phyloP scores from a whole-genome alignment of 257 asterid species.

The Craterostigma plantagineum region DNA sequence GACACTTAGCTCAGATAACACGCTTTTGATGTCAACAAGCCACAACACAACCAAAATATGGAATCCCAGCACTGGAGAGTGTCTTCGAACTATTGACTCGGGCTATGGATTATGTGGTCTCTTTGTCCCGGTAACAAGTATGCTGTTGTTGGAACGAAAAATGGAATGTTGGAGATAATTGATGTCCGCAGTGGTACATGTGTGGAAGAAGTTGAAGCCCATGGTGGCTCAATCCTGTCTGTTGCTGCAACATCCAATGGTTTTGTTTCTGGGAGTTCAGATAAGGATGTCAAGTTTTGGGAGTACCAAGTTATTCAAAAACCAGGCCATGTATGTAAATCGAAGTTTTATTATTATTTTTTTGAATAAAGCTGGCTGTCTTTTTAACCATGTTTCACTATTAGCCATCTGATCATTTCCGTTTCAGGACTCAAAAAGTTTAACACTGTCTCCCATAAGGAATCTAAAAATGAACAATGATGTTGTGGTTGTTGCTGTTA shows the following conservation, averaged over 20 bases:
- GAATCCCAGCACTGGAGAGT: constrained; percentile 83
- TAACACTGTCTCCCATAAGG: constrained; percentile 48
- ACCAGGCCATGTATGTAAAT: constrained; percentile 45
- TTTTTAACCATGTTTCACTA: no score
- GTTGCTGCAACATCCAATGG: constrained; percentile 59
- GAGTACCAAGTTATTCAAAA: constrained; percentile 41
- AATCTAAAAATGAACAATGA: constrained; percentile 76
- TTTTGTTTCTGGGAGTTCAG: constrained; percentile 77
- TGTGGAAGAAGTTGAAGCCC: constrained; percentile 79
- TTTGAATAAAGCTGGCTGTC: constrained; percentile 4
- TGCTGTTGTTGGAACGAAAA: constrained; percentile 76
- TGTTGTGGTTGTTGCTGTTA: constrained; percentile 59
- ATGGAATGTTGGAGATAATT: constrained; percentile 63
- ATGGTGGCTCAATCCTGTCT: constrained; percentile 67
- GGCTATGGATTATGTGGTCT: constrained; percentile 79
- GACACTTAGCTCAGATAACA: constrained; percentile 81
- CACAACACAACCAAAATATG: constrained; percentile 63
- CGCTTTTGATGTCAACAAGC: constrained; percentile 86
- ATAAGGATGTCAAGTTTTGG: constrained; percentile 88
- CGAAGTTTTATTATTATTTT: background rate
- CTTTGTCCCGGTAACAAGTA: constrained; percentile 77
- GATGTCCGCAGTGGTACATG: constrained; percentile 69
- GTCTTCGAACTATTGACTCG: constrained; percentile 87
- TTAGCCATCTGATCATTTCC: background rate
- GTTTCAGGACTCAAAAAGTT: constrained; percentile 23